A percentile compares a stretch with the other conserved stretches of the same genome.
Conservation (phyloP, 805 yeast species). For the Lipomyces spencermartinsiae region DNA sequence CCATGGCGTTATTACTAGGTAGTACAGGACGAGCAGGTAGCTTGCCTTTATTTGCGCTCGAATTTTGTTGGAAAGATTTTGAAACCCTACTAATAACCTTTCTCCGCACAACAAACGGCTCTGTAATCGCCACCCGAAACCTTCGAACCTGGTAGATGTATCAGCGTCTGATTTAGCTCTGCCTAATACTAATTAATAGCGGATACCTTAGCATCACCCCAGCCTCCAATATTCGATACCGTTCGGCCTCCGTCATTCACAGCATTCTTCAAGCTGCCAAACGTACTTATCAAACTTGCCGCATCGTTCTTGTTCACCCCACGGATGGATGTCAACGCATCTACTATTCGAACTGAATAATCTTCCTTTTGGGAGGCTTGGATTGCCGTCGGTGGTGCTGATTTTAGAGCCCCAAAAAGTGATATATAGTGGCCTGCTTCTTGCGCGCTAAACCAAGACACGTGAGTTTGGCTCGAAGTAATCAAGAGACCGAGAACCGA, state of each 20-base stretch:
- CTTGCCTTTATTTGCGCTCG: conserved; percentile 6
- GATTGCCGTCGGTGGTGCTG: conserved; percentile 44
- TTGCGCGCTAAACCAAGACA: conserved; percentile 19
- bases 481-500: conserved; percentile 15
- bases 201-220: conserved; percentile 45
- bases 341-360: conserved; percentile 47
- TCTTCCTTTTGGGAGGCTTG: conserved; percentile 44
- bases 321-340: conserved; percentile 46
- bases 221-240: conserved; percentile 43
- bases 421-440: conserved; percentile 51
- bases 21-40: not conserved
- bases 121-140: conserved; percentile 41
- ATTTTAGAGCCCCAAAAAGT: conserved; percentile 44
- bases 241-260: conserved; percentile 41
- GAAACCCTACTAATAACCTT: not conserved
- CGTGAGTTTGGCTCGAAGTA: conserved; percentile 2
- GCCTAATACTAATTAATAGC: not conserved
- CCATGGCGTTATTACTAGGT: conserved; percentile 2
- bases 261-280: conserved; percentile 45
- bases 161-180: not conserved
- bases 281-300: conserved; percentile 44
- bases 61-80: not conserved
- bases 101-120: conserved; percentile 39
- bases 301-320: conserved; percentile 51
- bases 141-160: conserved; percentile 28